Evolutionary conservation across 495 filamentous ascomycete genomes (phyloP), one percentile per base, ranked within the genome.

Genomic region (Penicillium fimorum): DNA sequence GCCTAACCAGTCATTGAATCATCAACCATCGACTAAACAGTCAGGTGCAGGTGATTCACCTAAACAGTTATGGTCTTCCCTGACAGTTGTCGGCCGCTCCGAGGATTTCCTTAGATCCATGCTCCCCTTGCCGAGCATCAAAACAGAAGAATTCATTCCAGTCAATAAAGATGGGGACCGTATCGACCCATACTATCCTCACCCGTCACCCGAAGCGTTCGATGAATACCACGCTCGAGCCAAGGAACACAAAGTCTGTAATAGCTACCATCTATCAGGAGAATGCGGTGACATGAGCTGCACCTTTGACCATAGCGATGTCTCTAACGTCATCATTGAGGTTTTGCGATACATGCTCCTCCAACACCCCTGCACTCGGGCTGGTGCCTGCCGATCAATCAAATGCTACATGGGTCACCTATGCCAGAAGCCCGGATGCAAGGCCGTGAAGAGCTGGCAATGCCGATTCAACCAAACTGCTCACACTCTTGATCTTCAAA

Each of bases 321-420:
- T 74, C 10, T 72, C 77, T 8, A 41, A 63, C 3, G 50, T 55
- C 6, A 57, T 72, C 6, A 51, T 74, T 4, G 59, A 68, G 0
- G 71, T 70, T 2, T 69, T 79, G 55, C 65, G 65, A 33, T 67
- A 70, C 48, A 71, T 79, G 11, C 60, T 75, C 8, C 67, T 72
- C 10, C 71, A 74, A 46, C 63, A 69, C 25, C 65, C 68, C 27
- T 81, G 78, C 58, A 50, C 61, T 15, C 51, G 57, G 22, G 70
- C 66, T 1, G 58, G 62, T 1, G 27, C 38, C 17, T 81, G 78
- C 40, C 75, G 76, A 32, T 68, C 68, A 8, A 57, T 73, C 7
- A 68, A 72, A 53, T 81, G 78, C 60, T 74, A 69, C 41, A 63
- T 72, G 38, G 77, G 76, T 1, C 78, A 81, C 59, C 56, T 73